Conservation (phyloP, 148 eudicot genomes). For the Persicaria tinctoria region DNA sequence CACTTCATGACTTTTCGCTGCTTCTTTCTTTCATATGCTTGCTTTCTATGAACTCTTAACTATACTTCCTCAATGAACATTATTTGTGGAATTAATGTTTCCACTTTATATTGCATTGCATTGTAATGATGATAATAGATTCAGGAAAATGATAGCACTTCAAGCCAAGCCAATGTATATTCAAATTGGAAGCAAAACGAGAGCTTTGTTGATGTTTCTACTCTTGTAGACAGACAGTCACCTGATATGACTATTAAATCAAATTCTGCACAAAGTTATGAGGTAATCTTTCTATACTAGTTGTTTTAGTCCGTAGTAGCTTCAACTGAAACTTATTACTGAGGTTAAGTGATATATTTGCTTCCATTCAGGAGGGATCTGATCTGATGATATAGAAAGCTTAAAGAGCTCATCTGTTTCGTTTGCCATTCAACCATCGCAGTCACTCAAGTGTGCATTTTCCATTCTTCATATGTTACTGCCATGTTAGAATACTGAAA, state of each 20-base stretch:
- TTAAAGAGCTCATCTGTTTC: conserved; percentile 66
- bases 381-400: conserved; percentile 39
- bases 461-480: background rate
- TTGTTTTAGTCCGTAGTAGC: too few species aligned
- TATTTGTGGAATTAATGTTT: too few species aligned
- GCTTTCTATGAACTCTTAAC: too few species aligned
- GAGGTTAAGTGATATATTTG: too few species aligned
- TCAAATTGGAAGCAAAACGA: conserved; percentile 29
- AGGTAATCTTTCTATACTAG: too few species aligned
- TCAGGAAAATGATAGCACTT: conserved; percentile 48
- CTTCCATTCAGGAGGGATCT: conserved; percentile 40
- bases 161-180: conserved; percentile 32
- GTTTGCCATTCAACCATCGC: conserved; percentile 71
- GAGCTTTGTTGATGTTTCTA: conserved; percentile 27
- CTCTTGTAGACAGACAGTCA: conserved; percentile 24
- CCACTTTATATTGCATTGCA: too few species aligned
- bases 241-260: conserved; percentile 21
- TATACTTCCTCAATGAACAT: too few species aligned
- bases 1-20: too few species aligned
- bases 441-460: conserved; percentile 69
- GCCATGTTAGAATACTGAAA: too few species aligned
- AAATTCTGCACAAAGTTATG: too few species aligned
- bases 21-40: too few species aligned
- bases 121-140: conserved; percentile 34
- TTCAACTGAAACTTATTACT: too few species aligned